Conservation (phyloP, 2,329 filamentous ascomycete genomes). For the Colletotrichum agaves region DNA sequence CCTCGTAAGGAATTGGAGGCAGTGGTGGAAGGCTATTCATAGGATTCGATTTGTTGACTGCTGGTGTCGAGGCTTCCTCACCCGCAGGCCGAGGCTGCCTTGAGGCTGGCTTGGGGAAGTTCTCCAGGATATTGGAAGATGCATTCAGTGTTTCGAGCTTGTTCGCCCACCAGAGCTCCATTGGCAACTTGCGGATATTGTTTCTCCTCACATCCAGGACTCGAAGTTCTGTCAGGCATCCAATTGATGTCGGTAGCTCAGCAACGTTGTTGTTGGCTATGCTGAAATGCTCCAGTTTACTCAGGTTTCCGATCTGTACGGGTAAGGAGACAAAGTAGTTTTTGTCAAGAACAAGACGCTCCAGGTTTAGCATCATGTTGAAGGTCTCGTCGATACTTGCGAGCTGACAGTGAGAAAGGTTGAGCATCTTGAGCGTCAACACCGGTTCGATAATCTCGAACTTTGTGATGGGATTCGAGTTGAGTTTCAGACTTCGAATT, state of each 20-base stretch:
- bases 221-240: slow-evolving; percentile 84
- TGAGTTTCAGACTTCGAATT: slow-evolving; percentile 85
- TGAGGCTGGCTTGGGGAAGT: slow-evolving; percentile 87
- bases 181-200: slow-evolving; percentile 87
- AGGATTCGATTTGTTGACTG: slow-evolving; percentile 52
- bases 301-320: slow-evolving; percentile 83
- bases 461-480: slow-evolving; percentile 94
- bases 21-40: slow-evolving; percentile 62
- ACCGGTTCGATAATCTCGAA: slow-evolving; percentile 85
- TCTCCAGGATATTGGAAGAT: slow-evolving; percentile 91
- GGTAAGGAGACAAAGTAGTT: slow-evolving; percentile 96
- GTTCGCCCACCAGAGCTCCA: slow-evolving; percentile 96
- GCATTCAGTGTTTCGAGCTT: slow-evolving; percentile 92
- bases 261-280: slow-evolving; percentile 92
- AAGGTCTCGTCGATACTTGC: slow-evolving; percentile 91
- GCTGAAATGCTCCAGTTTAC: slow-evolving; percentile 88
- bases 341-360: slow-evolving; percentile 89
- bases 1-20: slow-evolving; percentile 71
- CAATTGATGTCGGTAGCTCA: slow-evolving; percentile 86
- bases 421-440: slow-evolving; percentile 85
- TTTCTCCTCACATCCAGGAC: slow-evolving; percentile 92
- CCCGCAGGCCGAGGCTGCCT: slow-evolving; percentile 71
- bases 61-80: slow-evolving; percentile 53
- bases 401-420: slow-evolving; percentile 90
- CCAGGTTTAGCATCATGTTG: slow-evolving; percentile 85